phyloP scores from a whole-genome alignment of 2,329 filamentous ascomycete species.

The Neonectria sp. region DNA sequence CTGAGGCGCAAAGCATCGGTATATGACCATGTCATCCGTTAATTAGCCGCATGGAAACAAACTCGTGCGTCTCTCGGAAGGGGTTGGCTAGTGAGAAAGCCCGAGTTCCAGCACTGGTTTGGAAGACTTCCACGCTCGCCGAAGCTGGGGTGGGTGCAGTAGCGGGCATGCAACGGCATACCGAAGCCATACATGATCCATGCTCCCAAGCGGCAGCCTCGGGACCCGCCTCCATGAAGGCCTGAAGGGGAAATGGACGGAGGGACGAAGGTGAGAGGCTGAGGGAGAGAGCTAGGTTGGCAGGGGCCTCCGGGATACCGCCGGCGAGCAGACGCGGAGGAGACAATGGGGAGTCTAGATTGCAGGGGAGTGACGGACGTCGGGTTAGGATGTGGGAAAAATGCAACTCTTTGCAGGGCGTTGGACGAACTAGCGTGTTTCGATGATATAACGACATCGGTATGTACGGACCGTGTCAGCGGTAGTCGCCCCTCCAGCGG shows the following conservation, averaged over 20 bases:
- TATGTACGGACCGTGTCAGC: slow-evolving; percentile 46
- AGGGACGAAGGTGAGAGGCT: slow-evolving; percentile 6
- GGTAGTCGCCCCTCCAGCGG: slow-evolving; percentile 24
- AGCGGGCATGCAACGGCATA: background rate
- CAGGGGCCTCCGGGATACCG: slow-evolving; percentile 26
- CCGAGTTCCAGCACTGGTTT: slow-evolving; percentile 4
- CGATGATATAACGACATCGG: slow-evolving; percentile 35
- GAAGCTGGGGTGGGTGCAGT: slow-evolving; percentile 32
- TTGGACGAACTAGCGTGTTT: slow-evolving; percentile 25
- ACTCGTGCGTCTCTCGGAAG: slow-evolving; percentile 6
- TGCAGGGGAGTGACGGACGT: slow-evolving; percentile 19
- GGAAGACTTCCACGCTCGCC: slow-evolving; percentile 9
- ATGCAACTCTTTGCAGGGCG: slow-evolving; percentile 29
- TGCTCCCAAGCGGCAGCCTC: slow-evolving; percentile 5
- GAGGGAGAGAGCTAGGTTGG: slow-evolving; percentile 7
- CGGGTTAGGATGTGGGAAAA: slow-evolving; percentile 21
- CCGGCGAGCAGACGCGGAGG: slow-evolving; percentile 28
- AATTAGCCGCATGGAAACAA: slow-evolving; percentile 19
- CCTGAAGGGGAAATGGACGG: slow-evolving; percentile 14
- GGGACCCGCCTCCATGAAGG: background rate
- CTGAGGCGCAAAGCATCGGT: slow-evolving; percentile 10
- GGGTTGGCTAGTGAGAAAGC: slow-evolving; percentile 14
- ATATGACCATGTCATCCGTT: slow-evolving; percentile 24
- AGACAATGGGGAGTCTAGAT: slow-evolving; percentile 15
- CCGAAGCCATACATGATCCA: background rate